Conservation (phyloP, 352 stramenopile genomes). For the Globisporangium canariense region DNA sequence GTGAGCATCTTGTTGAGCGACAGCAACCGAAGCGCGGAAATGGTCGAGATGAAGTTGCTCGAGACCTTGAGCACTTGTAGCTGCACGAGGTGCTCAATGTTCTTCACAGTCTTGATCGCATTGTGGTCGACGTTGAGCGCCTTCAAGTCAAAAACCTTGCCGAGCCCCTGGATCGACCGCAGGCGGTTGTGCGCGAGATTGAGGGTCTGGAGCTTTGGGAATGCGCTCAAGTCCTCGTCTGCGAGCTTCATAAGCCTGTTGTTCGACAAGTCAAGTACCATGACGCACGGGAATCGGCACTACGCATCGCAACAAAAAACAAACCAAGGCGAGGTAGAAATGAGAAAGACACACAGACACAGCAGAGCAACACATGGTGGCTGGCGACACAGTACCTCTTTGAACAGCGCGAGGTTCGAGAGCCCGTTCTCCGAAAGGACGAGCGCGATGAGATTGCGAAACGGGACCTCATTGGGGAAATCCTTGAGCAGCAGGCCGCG, state of each 20-base stretch:
- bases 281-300: constrained; percentile 57
- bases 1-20: constrained; percentile 72
- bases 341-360: not conserved
- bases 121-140: constrained; percentile 64
- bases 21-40: constrained; percentile 53
- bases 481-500: constrained; percentile 39
- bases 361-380: not conserved
- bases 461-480: constrained; percentile 46
- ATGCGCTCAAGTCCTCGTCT: constrained; percentile 43
- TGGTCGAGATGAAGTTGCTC: constrained; percentile 44
- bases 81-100: constrained; percentile 64
- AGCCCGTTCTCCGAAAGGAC: constrained; percentile 63
- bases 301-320: constrained; percentile 13
- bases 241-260: constrained; percentile 58
- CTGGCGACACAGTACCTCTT: constrained; percentile 32
- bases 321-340: not conserved
- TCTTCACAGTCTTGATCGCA: constrained; percentile 55
- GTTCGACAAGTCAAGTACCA: constrained; percentile 55
- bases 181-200: constrained; percentile 61
- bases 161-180: constrained; percentile 47
- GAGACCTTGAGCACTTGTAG: constrained; percentile 58
- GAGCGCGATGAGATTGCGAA: constrained; percentile 58
- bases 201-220: constrained; percentile 66
- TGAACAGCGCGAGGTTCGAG: constrained; percentile 45
- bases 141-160: constrained; percentile 52